phyloP scores from a whole-genome alignment of 2,329 filamentous ascomycete species.

The Helotiales sp. region DNA sequence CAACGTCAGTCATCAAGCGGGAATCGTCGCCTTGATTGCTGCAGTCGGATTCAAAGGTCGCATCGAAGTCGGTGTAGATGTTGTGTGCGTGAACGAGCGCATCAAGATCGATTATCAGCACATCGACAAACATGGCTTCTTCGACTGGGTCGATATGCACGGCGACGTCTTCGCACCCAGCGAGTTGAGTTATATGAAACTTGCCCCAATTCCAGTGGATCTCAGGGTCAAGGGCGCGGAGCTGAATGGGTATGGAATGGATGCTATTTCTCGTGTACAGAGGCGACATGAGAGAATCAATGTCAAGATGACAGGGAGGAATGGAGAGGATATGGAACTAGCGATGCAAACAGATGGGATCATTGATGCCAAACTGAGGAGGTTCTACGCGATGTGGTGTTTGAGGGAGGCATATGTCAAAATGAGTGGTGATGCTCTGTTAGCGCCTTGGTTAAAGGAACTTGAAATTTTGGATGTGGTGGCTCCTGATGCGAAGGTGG shows the following conservation, averaged over 20 bases:
- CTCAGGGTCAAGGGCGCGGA: conserved; percentile 8
- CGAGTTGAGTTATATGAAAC: conserved; percentile 64
- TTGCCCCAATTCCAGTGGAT: conserved; percentile 22
- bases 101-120: conserved; percentile 59
- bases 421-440: conserved; percentile 75
- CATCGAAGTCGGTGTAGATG: conserved; percentile 66
- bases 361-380: conserved; percentile 63
- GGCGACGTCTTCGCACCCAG: conserved; percentile 65
- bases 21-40: conserved; percentile 68
- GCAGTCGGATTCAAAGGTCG: conserved; percentile 26
- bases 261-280: conserved; percentile 30
- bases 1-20: conserved; percentile 79
- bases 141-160: conserved; percentile 69
- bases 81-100: conserved; percentile 75
- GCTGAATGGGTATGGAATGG: conserved; percentile 17
- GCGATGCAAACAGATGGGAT: conserved; percentile 36
- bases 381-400: conserved; percentile 78
- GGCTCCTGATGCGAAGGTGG: conserved; percentile 18
- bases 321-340: conserved; percentile 16
- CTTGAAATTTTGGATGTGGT: conserved; percentile 66
- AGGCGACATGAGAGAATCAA: conserved; percentile 22
- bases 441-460: conserved; percentile 70
- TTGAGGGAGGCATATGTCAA: conserved; percentile 81
- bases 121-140: conserved; percentile 60
- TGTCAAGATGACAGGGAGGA: conserved; percentile 12